A percentile compares a stretch with the other conserved stretches of the same genome.
Evolutionary conservation across 2,329 filamentous ascomycete species (phyloP).

Genomic region (Tympanopsis confertula): DNA sequence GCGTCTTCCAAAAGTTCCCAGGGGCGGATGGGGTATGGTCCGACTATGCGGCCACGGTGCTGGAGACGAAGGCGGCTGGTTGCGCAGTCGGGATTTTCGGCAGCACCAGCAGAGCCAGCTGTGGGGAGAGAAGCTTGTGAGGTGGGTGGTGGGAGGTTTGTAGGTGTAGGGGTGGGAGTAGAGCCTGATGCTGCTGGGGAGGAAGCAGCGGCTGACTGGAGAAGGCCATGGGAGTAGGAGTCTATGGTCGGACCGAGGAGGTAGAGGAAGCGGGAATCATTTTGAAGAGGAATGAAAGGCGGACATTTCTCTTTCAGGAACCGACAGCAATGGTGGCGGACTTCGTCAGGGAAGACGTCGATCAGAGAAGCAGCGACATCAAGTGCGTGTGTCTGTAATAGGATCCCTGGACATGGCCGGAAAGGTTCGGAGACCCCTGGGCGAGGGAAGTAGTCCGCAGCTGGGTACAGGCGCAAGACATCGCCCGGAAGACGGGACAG

Average conservation of each 20-base stretch:
- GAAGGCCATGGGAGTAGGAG: conserved; percentile 4
- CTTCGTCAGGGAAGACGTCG: conserved; percentile 28
- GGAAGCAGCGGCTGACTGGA: conserved; percentile 5
- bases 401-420: conserved; percentile 4
- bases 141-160: background rate
- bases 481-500: conserved; percentile 20
- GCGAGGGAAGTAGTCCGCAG: conserved; percentile 14
- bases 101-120: background rate
- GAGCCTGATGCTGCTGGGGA: conserved; percentile 3
- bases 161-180: conserved; percentile 1
- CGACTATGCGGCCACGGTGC: conserved; percentile 18
- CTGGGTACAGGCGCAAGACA: conserved; percentile 11
- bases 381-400: conserved; percentile 17
- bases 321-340: conserved; percentile 24
- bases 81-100: conserved; percentile 14
- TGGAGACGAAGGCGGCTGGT: conserved; percentile 21
- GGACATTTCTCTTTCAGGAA: conserved; percentile 26
- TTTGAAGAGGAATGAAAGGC: conserved; percentile 20
- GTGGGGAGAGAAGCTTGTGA: background rate
- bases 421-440: conserved; percentile 13
- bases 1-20: conserved; percentile 32
- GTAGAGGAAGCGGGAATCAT: conserved; percentile 23
- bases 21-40: conserved; percentile 20
- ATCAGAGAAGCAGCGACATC: conserved; percentile 29
- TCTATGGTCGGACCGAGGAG: conserved; percentile 24